These are phyloP conservation scores for Cercospora sp. DNA, from an alignment of 2,329 filamentous ascomycete genomes.

Conservation along the genomic window DNA sequence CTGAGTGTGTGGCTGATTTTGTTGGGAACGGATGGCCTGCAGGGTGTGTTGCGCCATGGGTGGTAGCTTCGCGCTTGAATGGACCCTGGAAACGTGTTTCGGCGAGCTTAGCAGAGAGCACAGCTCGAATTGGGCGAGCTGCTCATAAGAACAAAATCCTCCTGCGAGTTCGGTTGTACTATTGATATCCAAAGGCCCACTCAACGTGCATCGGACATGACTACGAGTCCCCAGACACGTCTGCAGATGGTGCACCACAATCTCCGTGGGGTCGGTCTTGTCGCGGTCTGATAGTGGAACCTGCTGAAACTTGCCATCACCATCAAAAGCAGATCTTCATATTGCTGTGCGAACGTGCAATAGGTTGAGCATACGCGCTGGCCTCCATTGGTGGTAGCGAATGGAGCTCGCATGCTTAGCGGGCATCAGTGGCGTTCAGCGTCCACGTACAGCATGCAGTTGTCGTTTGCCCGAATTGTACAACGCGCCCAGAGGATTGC, in stretches of 20 bases:
- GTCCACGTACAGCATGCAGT: neutral
- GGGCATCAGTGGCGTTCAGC: conserved; percentile 5
- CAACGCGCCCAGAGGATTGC: neutral
- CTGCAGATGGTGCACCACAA: conserved; percentile 12
- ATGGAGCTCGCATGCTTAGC: neutral
- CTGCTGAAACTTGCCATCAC: neutral
- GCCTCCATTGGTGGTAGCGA: neutral
- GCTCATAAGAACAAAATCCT: neutral
- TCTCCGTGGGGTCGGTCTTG: conserved; percentile 19
- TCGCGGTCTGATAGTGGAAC: conserved; percentile 15
- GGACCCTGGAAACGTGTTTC: conserved; percentile 4
- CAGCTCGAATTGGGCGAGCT: conserved; percentile 1
- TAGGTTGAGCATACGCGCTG: neutral
- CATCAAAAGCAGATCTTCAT: conserved; percentile 8
- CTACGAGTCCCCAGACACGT: neutral
- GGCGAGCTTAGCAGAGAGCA: neutral
- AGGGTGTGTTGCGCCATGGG: conserved; percentile 18
- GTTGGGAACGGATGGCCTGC: conserved; percentile 20
- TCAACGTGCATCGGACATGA: neutral
- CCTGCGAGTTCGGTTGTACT: conserved; percentile 1
- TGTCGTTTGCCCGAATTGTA: conserved; percentile 1
- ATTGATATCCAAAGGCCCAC: conserved; percentile 14
- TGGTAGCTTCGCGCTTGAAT: conserved; percentile 5
- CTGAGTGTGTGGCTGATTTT: conserved; percentile 16
- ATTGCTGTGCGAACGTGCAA: neutral